Evolutionary conservation across 371 early-diverging fungal genomes (phyloP).

Genomic region (Mortierella sp.): DNA sequence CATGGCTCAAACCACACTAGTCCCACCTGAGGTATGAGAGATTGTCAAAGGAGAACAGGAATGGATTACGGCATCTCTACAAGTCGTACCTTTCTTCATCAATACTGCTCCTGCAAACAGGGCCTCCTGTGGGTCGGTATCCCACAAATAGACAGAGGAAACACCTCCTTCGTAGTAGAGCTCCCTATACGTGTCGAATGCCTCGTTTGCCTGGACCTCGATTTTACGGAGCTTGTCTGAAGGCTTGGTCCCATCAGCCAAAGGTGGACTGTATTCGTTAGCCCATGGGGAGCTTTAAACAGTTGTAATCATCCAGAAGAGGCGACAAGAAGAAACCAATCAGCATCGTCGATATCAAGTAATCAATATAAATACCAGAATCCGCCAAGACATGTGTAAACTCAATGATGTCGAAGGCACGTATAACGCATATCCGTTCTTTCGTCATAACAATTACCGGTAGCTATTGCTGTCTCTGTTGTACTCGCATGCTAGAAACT

Average conservation of each 20-base stretch:
- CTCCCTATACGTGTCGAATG: conserved; percentile 96
- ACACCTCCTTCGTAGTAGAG: conserved; percentile 97
- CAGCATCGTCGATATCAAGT: no score
- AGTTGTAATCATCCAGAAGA: not conserved
- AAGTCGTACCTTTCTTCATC: conserved; percentile 96
- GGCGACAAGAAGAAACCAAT: no score
- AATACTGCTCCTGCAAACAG: conserved; percentile 96
- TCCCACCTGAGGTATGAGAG: no score
- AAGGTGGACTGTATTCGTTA: conserved; percentile 91
- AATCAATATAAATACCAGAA: no score
- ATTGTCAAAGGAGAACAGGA: no score
- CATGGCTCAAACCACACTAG: not conserved
- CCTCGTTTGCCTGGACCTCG: conserved; percentile 93
- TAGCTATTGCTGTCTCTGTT: conserved; percentile 97
- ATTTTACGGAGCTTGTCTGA: conserved; percentile 85
- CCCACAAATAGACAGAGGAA: conserved; percentile 96
- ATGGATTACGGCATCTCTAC: no score
- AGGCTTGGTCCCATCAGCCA: conserved; percentile 84
- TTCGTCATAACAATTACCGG: conserved; percentile 62
- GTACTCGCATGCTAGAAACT: conserved; percentile 94
- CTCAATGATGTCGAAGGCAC: no score
- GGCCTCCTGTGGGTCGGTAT: conserved; percentile 71
- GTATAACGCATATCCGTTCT: no score
- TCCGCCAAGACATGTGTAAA: no score
- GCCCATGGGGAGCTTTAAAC: conserved; percentile 95